Evolutionary conservation across 805 yeast genomes (phyloP), one percentile per base, ranked within the genome.

Genomic region (Pichia rugopelliculosa): DNA sequence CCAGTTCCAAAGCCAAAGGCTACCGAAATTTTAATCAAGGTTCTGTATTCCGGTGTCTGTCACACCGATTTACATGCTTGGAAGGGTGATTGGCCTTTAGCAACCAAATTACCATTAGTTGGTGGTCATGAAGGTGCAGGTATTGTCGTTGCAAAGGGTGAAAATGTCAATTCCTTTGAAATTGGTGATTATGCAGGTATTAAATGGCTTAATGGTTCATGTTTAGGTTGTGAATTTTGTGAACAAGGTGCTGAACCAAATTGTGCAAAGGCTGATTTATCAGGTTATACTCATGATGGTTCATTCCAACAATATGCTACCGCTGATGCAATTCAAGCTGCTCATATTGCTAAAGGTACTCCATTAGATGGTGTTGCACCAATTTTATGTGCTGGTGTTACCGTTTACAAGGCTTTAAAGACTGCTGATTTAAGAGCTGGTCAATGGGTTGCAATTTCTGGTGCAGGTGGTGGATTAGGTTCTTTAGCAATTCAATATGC

Each of bases 41-140:
- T 87, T 66, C 75, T 76, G 68, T 86, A 80, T 75, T 79, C 93
- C 20, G 95, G 95, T 67, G 93, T 86, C 49, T 86, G 95, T 68
- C 95, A 87, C 74, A 85, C 95, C 39, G 95, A 86, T 65, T 76
- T 87, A 66, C 95, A 87, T 72, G 93, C 90, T 50, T 84, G 89
- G 88, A 75, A 82, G 62, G 95, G 93, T 59, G 95, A 87, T 71
- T 86, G 93, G 91, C 90, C 91, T 46, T 71, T 82, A 66, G 75
- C 69, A 53, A 76, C 80, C 55, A 80, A 80, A 62, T 72, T 80
- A 53, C 89, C 89, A 26, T 71, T 82, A 56, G 87, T 84, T 42
- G 90, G 89, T 53, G 91, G 91, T 59, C 91, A 84, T 69, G 91
- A 84, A 69, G 91, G 90, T 69, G 88, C 88, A 33, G 91, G 91